Percentiles rank a stretch among this genome's conserved stretches.
These are phyloP conservation scores for Codiaeum variegatum DNA, from an alignment of 441 rosid species.

Conservation along the genomic window DNA sequence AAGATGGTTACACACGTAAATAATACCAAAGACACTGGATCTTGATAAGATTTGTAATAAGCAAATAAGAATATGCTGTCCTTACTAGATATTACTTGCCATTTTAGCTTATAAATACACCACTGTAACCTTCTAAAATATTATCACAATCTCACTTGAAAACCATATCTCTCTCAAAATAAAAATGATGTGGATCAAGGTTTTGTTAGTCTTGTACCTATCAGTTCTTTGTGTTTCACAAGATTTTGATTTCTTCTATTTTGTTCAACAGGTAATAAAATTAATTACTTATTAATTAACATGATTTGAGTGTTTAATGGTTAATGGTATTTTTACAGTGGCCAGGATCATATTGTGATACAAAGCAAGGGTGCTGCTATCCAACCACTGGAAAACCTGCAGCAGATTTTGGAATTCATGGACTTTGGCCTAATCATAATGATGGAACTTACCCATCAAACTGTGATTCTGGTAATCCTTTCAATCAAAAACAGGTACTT, in stretches of 20 bases:
- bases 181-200: slow-evolving; percentile 29
- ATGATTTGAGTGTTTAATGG: not conserved
- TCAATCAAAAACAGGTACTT: slow-evolving; percentile 48
- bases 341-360: slow-evolving; percentile 90
- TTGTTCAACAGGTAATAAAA: slow-evolving; percentile 67
- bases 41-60: not conserved
- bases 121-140: not conserved
- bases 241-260: slow-evolving; percentile 86
- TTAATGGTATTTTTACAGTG: slow-evolving; percentile 36
- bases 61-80: slow-evolving; percentile 23
- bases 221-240: slow-evolving; percentile 41
- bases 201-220: slow-evolving; percentile 28
- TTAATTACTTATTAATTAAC: too few species aligned
- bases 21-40: not conserved
- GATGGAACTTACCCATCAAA: slow-evolving; percentile 78
- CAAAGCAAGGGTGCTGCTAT: slow-evolving; percentile 61
- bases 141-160: not conserved
- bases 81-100: slow-evolving; percentile 20
- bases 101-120: slow-evolving; percentile 24
- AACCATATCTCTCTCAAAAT: not conserved
- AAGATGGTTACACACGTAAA: slow-evolving; percentile 16
- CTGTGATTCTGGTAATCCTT: slow-evolving; percentile 56
- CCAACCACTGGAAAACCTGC: slow-evolving; percentile 83
- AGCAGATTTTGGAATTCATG: slow-evolving; percentile 84
- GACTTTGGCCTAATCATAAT: slow-evolving; percentile 87